These are phyloP conservation scores for Malania oleifera DNA, from an alignment of 164 flowering plant genomes.

Conservation along the genomic window DNA sequence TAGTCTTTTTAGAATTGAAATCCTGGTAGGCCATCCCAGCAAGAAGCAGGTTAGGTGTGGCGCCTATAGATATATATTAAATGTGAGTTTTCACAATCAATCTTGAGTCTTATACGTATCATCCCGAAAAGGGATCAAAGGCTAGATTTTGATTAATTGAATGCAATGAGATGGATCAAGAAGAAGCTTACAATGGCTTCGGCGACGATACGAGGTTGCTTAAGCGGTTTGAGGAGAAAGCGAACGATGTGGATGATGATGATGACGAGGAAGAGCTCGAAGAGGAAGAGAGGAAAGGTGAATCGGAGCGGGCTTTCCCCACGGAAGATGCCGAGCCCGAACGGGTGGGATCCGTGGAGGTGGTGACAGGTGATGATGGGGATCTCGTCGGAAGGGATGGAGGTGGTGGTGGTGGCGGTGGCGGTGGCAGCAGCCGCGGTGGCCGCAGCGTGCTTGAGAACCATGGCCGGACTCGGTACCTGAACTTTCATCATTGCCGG, in stretches of 20 bases:
- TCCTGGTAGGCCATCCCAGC: too few species aligned
- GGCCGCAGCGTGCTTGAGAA: too few species aligned
- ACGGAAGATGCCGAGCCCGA: constrained; percentile 23
- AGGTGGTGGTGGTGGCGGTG: not conserved
- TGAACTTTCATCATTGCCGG: not conserved
- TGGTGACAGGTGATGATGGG: not conserved
- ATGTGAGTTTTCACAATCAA: too few species aligned
- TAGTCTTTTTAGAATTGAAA: too few species aligned
- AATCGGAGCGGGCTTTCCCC: constrained; percentile 29
- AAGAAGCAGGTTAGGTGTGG: too few species aligned
- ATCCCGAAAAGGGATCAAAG: too few species aligned
- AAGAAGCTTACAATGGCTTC: constrained; percentile 28
- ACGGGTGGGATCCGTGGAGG: constrained; percentile 1
- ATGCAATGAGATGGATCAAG: not conserved
- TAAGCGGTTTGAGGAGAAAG: constrained; percentile 45
- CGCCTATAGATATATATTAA: too few species aligned
- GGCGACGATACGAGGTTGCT: constrained; percentile 39
- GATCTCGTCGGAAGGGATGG: not conserved
- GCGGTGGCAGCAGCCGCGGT: not conserved
- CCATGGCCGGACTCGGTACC: not conserved
- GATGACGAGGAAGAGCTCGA: constrained; percentile 28
- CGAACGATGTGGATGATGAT: constrained; percentile 26
- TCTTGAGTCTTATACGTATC: too few species aligned
- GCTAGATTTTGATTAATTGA: too few species aligned
- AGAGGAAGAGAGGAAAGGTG: constrained; percentile 26